phyloP scores from a whole-genome alignment of 192 early-diverging fungal genomes.

The Backusella psychrophila region DNA sequence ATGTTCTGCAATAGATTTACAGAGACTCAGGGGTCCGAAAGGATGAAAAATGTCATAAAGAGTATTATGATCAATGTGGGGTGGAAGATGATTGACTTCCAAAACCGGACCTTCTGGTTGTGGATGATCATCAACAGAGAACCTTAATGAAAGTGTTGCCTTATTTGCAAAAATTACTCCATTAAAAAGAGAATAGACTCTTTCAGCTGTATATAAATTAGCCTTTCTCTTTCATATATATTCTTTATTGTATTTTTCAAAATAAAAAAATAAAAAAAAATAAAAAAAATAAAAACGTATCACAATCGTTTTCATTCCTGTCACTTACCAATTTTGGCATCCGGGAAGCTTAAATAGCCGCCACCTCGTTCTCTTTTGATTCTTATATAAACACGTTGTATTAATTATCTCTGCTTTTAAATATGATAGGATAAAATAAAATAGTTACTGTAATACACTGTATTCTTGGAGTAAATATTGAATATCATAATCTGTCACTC shows the following conservation, averaged over 20 bases:
- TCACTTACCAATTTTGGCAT: slow-evolving; percentile 21
- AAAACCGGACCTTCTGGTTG: slow-evolving; percentile 28
- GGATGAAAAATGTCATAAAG: slow-evolving; percentile 34
- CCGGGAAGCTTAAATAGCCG: slow-evolving; percentile 21
- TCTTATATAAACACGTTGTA: slow-evolving; percentile 11
- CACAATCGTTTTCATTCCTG: background rate
- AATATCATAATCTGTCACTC: slow-evolving; percentile 10
- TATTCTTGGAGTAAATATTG: slow-evolving; percentile 5
- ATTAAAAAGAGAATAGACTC: slow-evolving; percentile 39
- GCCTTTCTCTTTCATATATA: background rate
- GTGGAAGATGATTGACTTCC: slow-evolving; percentile 30
- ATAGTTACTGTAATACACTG: slow-evolving; percentile 3
- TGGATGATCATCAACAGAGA: slow-evolving; percentile 17
- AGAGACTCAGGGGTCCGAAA: slow-evolving; percentile 37
- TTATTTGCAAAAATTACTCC: slow-evolving; percentile 16
- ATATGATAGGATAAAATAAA: slow-evolving; percentile 6
- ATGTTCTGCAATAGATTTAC: slow-evolving; percentile 25
- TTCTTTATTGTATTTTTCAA: background rate
- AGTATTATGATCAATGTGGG: slow-evolving; percentile 20
- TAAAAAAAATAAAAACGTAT: background rate
- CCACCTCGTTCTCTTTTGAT: slow-evolving; percentile 22
- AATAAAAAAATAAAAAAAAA: background rate
- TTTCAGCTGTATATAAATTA: slow-evolving; percentile 27
- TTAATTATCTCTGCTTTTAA: slow-evolving; percentile 6
- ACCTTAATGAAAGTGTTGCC: slow-evolving; percentile 13